phyloP scores from a whole-genome alignment of 192 early-diverging fungal species.

The Podila clonocystis region DNA sequence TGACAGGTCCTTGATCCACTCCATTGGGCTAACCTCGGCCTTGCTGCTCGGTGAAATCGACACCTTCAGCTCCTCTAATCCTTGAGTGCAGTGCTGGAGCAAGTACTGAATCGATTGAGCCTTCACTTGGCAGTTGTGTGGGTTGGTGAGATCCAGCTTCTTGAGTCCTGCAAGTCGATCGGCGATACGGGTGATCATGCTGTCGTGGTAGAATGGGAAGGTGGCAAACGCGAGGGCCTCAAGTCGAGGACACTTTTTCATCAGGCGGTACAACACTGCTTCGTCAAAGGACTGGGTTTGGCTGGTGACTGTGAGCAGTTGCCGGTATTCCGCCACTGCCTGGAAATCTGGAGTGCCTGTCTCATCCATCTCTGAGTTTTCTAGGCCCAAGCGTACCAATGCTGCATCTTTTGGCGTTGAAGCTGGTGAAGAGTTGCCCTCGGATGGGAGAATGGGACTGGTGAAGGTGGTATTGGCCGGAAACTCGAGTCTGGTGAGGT shows the following conservation, averaged over 20 bases:
- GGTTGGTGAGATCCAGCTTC: conserved; percentile 22
- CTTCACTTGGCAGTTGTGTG: conserved; percentile 14
- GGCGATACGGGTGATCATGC: conserved; percentile 14
- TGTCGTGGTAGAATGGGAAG: conserved; percentile 34
- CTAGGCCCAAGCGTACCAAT: too few species aligned
- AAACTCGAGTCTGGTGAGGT: conserved; percentile 21
- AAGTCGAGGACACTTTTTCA: conserved; percentile 21
- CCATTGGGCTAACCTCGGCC: background rate
- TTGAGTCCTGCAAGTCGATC: conserved; percentile 17
- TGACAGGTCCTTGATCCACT: too few species aligned
- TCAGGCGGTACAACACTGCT: conserved; percentile 2
- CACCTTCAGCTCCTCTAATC: conserved; percentile 24
- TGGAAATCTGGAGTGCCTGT: conserved; percentile 1
- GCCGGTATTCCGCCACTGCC: too few species aligned
- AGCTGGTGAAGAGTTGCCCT: too few species aligned
- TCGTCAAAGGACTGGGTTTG: conserved; percentile 19
- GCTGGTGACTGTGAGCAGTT: too few species aligned
- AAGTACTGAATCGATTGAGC: conserved; percentile 29
- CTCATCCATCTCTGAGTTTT: background rate
- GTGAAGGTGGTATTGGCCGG: conserved; percentile 8
- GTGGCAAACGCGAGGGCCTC: conserved; percentile 9
- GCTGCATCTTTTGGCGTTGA: background rate
- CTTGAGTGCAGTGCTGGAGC: conserved; percentile 20
- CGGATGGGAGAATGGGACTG: background rate
- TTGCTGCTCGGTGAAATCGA: conserved; percentile 34